Evolutionary conservation across 2,329 filamentous ascomycete species (phyloP).

Genomic region (Hymenotorrendiella dingleyae): DNA sequence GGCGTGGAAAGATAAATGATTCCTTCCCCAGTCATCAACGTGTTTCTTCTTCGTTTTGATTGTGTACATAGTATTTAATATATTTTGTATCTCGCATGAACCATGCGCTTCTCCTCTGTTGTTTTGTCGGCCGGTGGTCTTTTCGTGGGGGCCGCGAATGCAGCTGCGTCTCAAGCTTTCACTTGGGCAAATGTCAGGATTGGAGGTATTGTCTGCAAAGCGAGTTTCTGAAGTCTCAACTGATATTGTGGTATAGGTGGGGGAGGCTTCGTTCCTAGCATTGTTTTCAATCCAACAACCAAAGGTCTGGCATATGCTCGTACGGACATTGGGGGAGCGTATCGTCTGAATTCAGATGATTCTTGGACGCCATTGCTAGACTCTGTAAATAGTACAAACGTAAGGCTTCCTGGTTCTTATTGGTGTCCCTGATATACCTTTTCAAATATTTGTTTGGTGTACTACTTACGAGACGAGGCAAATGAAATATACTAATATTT

Average conservation of each 20-base stretch:
- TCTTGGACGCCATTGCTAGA: conserved; percentile 51
- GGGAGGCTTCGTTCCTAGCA: conserved; percentile 50
- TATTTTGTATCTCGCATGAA: not conserved
- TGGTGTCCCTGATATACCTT: too few species aligned
- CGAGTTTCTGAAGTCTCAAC: not conserved
- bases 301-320: conserved; percentile 49
- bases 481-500: not conserved
- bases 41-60: too few species aligned
- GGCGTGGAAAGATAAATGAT: too few species aligned
- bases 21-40: too few species aligned
- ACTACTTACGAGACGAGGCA: too few species aligned
- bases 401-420: conserved; percentile 10
- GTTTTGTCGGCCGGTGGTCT: conserved; percentile 12
- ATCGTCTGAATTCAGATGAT: conserved; percentile 49
- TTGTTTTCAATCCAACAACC: conserved; percentile 49
- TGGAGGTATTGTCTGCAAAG: conserved; percentile 32
- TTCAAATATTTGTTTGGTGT: too few species aligned
- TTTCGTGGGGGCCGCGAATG: conserved; percentile 10
- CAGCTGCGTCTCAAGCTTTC: conserved; percentile 16
- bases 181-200: conserved; percentile 44
- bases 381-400: conserved; percentile 13
- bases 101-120: not conserved
- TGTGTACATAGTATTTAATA: too few species aligned
- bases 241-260: conserved; percentile 32
- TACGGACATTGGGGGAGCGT: conserved; percentile 52